phyloP scores from a whole-genome alignment of 2,329 filamentous ascomycete genomes.

The Domatiomyces catenatus region DNA sequence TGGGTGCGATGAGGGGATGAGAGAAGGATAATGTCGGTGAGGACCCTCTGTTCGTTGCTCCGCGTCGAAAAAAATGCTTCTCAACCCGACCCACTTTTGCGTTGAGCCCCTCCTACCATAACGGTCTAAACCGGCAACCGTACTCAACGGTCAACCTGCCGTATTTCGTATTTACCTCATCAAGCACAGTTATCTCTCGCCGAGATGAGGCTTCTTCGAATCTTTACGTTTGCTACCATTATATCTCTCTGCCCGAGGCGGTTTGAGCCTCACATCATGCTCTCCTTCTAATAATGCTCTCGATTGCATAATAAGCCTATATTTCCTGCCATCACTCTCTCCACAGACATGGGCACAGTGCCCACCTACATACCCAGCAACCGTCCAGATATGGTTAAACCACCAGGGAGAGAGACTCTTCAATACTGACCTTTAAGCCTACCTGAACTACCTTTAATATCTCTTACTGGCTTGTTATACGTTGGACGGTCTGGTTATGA shows the following conservation, averaged over 20 bases:
- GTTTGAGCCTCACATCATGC: too few relatives aligned
- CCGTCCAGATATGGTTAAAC: too few relatives aligned
- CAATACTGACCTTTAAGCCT: neutral
- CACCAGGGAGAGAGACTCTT: neutral
- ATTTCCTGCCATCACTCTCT: too few relatives aligned
- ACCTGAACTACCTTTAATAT: neutral
- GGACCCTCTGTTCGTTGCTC: neutral
- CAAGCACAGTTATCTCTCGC: too few relatives aligned
- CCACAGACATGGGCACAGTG: neutral
- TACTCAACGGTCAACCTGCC: too few relatives aligned
- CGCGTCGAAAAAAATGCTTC: neutral
- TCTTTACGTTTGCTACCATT: too few relatives aligned
- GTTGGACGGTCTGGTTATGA: neutral
- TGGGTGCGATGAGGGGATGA: neutral
- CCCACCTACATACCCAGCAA: neutral
- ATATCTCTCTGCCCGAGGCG: too few relatives aligned
- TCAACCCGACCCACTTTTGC: neutral
- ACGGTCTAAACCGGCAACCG: too few relatives aligned
- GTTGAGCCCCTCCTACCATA: neutral
- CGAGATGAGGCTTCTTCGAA: too few relatives aligned
- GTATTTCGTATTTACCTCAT: too few relatives aligned
- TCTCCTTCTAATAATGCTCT: too few relatives aligned
- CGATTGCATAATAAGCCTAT: too few relatives aligned
- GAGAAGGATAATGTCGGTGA: neutral
- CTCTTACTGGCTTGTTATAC: neutral